These are phyloP conservation scores for Diaporthe vexans DNA, from an alignment of 2,329 filamentous ascomycete species.

Conservation along the genomic window DNA sequence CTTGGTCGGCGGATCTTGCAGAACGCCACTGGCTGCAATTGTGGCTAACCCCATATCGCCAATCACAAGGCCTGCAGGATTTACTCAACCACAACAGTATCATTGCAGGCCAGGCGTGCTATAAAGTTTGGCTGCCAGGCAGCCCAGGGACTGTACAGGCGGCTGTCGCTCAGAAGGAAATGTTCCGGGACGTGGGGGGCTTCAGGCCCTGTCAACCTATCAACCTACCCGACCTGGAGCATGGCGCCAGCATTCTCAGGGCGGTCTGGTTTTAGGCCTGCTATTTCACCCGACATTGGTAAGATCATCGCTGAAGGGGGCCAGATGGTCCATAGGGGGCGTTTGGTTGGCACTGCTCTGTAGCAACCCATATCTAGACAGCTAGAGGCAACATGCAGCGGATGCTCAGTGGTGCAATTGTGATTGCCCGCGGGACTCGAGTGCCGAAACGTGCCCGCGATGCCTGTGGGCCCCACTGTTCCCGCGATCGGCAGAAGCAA, in stretches of 20 bases:
- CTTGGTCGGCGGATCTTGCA: constrained; percentile 16
- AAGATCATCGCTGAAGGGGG: not conserved
- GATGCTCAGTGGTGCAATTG: constrained; percentile 16
- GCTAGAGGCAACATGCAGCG: too few species aligned
- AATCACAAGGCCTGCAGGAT: not conserved
- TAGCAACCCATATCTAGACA: too few species aligned
- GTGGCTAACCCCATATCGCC: constrained; percentile 10
- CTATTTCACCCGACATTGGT: not conserved
- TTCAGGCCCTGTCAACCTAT: not conserved
- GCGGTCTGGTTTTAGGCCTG: not conserved
- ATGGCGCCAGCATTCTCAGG: not conserved
- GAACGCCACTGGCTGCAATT: constrained; percentile 25
- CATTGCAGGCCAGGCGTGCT: not conserved
- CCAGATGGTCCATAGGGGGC: not conserved
- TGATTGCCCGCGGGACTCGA: constrained; percentile 6
- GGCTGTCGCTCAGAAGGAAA: not conserved
- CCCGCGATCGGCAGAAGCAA: constrained; percentile 31
- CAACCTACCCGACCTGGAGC: not conserved
- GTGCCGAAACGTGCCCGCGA: constrained; percentile 17
- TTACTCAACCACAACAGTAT: not conserved
- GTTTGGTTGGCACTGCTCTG: not conserved
- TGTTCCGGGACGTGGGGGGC: not conserved
- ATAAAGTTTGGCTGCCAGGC: not conserved
- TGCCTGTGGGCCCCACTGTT: constrained; percentile 19
- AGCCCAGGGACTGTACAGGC: not conserved